Base-by-base conservation (phyloP, 2,329 filamentous ascomycete genomes). In the Fusarium sp. region DNA sequence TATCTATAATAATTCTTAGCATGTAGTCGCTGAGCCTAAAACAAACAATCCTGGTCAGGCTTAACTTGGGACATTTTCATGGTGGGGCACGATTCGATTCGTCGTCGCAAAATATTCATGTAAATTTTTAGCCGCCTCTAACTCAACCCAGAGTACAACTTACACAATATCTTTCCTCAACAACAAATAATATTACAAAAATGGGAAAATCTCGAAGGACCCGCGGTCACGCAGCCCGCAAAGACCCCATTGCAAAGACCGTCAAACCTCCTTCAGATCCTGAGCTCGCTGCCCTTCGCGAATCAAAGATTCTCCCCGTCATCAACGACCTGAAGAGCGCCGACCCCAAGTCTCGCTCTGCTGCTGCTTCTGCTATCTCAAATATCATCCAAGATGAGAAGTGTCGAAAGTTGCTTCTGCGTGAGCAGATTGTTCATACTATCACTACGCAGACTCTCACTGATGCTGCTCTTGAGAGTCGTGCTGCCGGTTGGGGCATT, bases 401-500 rank as follows among this genome's bases (percentile, higher is more conserved):
- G 72, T 91, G 88, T 75, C 85, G 90, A 69, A 92, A 91, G 79
- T 78, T 92, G 60, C 84, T 92, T 26, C 81, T 92, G 65, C 84
- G 90, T 26, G 90, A 92, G 79, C 88, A 91, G 78, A 84, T 92
- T 70, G 89, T 92, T 45, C 86, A 86, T 73, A 87, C 87, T 56
- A 78, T 92, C 45, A 84, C 92, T 65, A 89, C 85, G 35, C 88
- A 91, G 81, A 91, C 89, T 33, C 80, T 92, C 60, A 89, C 88
- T 27, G 90, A 92, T 76, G 81, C 85, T 40, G 88, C 85, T 62
- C 82, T 91, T 56, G 89, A 92, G 79, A 89, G 88, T 73, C 85
- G 88, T 50, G 87, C 89, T 45, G 88, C 89, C 23, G 90, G 89
- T n/a, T 92, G 90, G 90, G 86, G 87, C 15, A 90, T 92, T 70